phyloP scores from a whole-genome alignment of 768 basidiomycete species.

The Auricularia cornea region DNA sequence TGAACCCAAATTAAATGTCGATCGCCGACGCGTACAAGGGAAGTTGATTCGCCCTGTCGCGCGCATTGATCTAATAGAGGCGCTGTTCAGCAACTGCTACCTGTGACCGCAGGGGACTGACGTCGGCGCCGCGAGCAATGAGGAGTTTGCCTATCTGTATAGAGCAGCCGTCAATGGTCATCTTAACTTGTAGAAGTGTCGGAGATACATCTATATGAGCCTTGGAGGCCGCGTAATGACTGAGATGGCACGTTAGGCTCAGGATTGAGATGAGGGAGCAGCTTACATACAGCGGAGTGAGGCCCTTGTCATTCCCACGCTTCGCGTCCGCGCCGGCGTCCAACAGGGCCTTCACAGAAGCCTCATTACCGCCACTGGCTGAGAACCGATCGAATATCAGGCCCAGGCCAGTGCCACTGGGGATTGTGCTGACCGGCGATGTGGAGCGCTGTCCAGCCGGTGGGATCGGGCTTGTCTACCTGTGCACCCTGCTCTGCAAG shows the following conservation, averaged over 20 bases:
- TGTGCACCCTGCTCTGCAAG: slow-evolving; percentile 65
- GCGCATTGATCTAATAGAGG: slow-evolving; percentile 73
- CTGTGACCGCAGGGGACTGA: slow-evolving; percentile 38
- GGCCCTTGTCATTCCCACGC: slow-evolving; percentile 68
- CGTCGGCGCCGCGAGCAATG: slow-evolving; percentile 84
- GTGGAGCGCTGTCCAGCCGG: slow-evolving; percentile 74
- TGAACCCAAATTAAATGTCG: neutral
- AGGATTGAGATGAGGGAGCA: neutral
- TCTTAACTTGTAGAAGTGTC: neutral
- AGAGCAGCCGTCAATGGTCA: neutral
- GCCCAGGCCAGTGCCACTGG: slow-evolving; percentile 3
- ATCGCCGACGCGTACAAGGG: slow-evolving; percentile 55
- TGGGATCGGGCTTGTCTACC: slow-evolving; percentile 54
- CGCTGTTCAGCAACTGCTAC: slow-evolving; percentile 16
- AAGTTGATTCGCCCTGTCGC: slow-evolving; percentile 86
- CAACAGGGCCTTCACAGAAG: slow-evolving; percentile 64
- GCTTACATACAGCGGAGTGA: slow-evolving; percentile 66
- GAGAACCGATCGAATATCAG: slow-evolving; percentile 7
- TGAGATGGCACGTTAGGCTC: slow-evolving; percentile 20
- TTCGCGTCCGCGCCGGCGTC: slow-evolving; percentile 80
- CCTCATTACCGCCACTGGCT: slow-evolving; percentile 80
- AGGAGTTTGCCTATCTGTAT: slow-evolving; percentile 79
- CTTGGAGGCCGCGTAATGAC: slow-evolving; percentile 92
- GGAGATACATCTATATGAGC: slow-evolving; percentile 64
- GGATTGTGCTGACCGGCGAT: slow-evolving; percentile 53